phyloP scores from a whole-genome alignment of 228 moss, liverwort and hornwort genomes.

The Sphagnum fallax region DNA sequence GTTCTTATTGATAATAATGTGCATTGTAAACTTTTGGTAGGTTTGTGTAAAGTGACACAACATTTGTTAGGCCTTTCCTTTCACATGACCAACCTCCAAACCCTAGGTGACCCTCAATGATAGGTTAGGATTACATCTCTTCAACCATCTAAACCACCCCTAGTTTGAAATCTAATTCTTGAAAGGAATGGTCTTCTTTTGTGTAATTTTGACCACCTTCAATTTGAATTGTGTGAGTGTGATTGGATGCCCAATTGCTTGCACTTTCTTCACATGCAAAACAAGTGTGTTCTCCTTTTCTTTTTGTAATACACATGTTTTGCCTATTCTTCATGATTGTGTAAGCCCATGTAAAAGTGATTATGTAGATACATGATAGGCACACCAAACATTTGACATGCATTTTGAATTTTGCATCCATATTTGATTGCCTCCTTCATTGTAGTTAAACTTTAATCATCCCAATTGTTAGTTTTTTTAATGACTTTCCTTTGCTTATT shows the following conservation, averaged over 20 bases:
- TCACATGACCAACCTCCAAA: not conserved
- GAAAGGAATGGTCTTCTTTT: not conserved
- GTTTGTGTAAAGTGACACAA: not conserved
- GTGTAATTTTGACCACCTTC: not conserved
- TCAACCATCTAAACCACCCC: not conserved
- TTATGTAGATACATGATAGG: not conserved
- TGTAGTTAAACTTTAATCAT: no score
- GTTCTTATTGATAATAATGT: not conserved
- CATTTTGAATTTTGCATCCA: no score
- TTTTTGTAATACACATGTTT: not conserved
- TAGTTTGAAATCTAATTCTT: not conserved
- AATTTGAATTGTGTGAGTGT: not conserved
- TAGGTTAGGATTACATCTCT: not conserved
- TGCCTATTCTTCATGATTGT: not conserved
- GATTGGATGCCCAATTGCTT: not conserved
- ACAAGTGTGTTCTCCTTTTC: not conserved
- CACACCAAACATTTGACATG: not conserved
- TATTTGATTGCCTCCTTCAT: no score
- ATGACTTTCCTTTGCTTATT: no score
- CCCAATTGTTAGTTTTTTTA: no score
- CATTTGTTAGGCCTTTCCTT: not conserved
- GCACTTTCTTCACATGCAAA: not conserved
- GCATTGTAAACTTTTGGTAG: not conserved
- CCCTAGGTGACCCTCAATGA: not conserved
- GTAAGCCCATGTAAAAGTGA: not conserved